Evolutionary conservation across 2,329 filamentous ascomycete species (phyloP).

Genomic region (Colletotrichum gigasporum): DNA sequence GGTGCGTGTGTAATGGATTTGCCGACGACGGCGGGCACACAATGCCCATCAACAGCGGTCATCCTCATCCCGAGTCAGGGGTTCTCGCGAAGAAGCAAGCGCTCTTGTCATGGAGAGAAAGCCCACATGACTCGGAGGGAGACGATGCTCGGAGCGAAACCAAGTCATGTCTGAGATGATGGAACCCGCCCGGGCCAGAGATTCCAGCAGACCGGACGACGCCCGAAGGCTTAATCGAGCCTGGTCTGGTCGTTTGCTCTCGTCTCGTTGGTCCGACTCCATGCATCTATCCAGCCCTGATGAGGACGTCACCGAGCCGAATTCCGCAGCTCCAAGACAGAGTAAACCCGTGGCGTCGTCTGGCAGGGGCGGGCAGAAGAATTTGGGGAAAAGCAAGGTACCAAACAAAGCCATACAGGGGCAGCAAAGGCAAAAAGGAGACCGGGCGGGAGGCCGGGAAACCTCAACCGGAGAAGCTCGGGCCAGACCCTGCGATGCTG

Average conservation of each 20-base stretch:
- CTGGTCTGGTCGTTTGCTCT: too few relatives aligned
- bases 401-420: too few relatives aligned
- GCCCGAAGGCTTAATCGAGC: background rate
- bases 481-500: background rate
- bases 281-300: background rate
- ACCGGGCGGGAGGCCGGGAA: background rate
- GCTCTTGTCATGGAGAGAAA: background rate
- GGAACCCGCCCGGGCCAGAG: background rate
- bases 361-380: background rate
- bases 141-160: background rate
- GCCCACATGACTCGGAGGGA: background rate
- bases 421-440: too few relatives aligned
- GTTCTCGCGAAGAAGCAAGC: background rate
- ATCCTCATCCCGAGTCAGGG: slow-evolving; percentile 1
- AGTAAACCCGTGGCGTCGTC: background rate
- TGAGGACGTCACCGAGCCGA: background rate
- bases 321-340: background rate
- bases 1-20: background rate
- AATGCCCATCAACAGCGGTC: background rate
- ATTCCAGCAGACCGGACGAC: background rate
- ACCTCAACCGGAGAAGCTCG: slow-evolving; percentile 14
- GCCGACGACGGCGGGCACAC: background rate
- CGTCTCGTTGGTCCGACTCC: too few relatives aligned
- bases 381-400: background rate
- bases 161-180: background rate